Evolutionary conservation across 208 protist species (phyloP).

Genomic region (Trypanosoma rangeli): DNA sequence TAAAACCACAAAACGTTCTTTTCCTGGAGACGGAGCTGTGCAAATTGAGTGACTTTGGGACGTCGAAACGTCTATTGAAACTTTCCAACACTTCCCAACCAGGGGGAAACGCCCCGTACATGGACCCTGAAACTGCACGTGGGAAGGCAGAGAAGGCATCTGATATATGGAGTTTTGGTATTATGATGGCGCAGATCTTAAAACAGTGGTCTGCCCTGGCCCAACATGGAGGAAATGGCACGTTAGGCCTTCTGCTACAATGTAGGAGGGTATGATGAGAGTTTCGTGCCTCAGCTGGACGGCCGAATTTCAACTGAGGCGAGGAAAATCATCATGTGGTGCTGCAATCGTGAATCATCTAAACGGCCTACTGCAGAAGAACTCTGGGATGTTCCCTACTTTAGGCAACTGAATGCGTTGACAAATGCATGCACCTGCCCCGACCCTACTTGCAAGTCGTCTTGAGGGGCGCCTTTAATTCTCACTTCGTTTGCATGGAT

Average conservation of each 20-base stretch:
- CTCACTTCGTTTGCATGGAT: not conserved
- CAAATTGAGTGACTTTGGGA: conserved; percentile 92
- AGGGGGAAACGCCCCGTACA: conserved; percentile 75
- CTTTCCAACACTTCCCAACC: conserved; percentile 28
- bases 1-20: conserved; percentile 92
- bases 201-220: conserved; percentile 67
- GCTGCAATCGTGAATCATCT: conserved; percentile 38
- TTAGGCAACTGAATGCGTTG: conserved; percentile 17
- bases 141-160: conserved; percentile 49
- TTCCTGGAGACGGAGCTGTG: conserved; percentile 68
- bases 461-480: conserved; percentile 3
- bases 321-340: conserved; percentile 42
- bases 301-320: conserved; percentile 38
- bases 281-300: conserved; percentile 33
- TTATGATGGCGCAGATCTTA: conserved; percentile 73
- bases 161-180: conserved; percentile 87
- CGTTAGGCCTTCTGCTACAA: conserved; percentile 44
- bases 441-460: not conserved
- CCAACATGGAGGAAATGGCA: conserved; percentile 23
- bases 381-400: conserved; percentile 55
- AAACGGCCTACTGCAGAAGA: conserved; percentile 45
- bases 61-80: conserved; percentile 52
- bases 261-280: conserved; percentile 37
- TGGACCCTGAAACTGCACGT: conserved; percentile 66
- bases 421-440: not conserved